Base-by-base conservation (phyloP, 2,329 filamentous ascomycete species). In the Cryphonectria carpinicola region DNA sequence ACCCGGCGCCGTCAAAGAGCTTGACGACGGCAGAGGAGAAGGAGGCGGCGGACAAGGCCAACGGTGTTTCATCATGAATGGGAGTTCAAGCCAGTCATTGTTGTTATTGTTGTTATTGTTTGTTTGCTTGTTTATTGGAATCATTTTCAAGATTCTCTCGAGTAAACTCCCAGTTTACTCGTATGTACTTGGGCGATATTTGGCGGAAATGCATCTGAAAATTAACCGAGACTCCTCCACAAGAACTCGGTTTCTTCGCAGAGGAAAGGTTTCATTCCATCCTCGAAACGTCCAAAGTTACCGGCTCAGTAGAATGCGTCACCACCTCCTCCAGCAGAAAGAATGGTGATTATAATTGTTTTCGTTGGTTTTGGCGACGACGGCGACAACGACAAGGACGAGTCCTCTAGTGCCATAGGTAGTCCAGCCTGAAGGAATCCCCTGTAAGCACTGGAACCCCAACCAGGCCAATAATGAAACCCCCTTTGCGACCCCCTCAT, bases 1-100 rank as follows among this genome's bases (percentile, higher is more conserved):
- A 88, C 66, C 91, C 93, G 28, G 84, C 89, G 79, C 76, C 92
- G 81, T 72, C 85, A 77, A 81, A 82, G 76, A 70, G 28, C 35
- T 65, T 73, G 58, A 61, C 72, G n/a, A 68, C 62, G 3, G 67
- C 65, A 46, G 72, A 75, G 67, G 73, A 72, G 68, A 74, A 76
- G 56, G 67, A 66, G 63, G 60, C 13, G 43, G 72, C 68, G 22
- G 22, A 19, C 7, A 76, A 78, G 32, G 75, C 79, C 10, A 62
- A 61, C 19, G 63, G 63, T 13, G 28, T 28, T 37, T 14, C 39
- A 37, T 67, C 39, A 52, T 67, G 37, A 35, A 19, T 14, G 25
- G 52, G 54, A 32, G 54, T 58, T 35, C 54, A 58, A 17, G 28
- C 4, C 28, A 35, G 25, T 32, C 7, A n/a, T 35, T 58, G 2